Base-by-base conservation (phyloP, 2,329 filamentous ascomycete species). In the Phialophora macrospora region DNA sequence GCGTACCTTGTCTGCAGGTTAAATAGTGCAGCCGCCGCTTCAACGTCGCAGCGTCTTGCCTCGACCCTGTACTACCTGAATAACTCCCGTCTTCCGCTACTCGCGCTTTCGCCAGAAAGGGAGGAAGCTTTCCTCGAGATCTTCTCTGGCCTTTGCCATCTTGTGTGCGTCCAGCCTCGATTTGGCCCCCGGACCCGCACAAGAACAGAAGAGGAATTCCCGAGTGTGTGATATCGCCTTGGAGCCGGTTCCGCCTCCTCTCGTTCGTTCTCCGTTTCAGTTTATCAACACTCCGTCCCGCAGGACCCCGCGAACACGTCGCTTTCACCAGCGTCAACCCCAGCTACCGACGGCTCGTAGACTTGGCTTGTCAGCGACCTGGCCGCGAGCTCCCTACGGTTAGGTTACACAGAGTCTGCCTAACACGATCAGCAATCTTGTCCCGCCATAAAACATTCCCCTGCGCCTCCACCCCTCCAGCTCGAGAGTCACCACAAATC, bases 391-490 rank as follows among this genome's bases (percentile, higher is more conserved):
- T 38, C 64, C 65, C 60, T 55, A 60, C 67, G 66, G 58, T 55
- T 59, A 62, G 63, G 68, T 70, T 58, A 64, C 59, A 70, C 68
- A 65, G 55, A 63, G 60, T 63, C 32, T 30, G 34, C 56, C 62
- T 63, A 59, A 62, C 64, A 54, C 68, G 61, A 55, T 65, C 68
- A 63, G 62, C 66, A 68, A 65, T 67, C 62, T 68, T 67, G 64
- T 67, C 68, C 68, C 62, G 68, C 65, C 54, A 62, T 65, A 67
- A 65, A 60, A 57, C 59, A 55, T 63, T 63, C 26, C 34, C 61
- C 52, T 60, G 32, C 59, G 61, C 60, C 62, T 65, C 58, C 55
- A 63, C 60, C 63, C 64, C 64, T 62, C 49, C 57, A 22, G 62
- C 63, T 46, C 49, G 55, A 60, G 59, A 62, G 38, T 52, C 48